Evolutionary conservation across 1,139 yeast genomes (phyloP).

Genomic region (Lodderomyces jiufengensis): DNA sequence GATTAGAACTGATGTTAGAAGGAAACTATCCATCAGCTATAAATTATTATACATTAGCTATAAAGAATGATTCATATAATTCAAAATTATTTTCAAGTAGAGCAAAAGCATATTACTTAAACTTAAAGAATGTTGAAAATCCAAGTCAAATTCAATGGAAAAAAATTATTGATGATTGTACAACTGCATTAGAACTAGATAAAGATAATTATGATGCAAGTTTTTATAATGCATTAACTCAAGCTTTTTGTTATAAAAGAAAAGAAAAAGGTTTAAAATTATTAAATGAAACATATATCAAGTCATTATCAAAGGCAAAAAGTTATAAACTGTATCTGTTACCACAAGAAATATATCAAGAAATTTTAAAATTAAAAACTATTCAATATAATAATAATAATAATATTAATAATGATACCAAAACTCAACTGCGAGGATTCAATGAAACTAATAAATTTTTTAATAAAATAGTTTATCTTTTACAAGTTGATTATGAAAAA

Average conservation of each 20-base stretch:
- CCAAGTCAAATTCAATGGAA: slow-evolving; percentile 15
- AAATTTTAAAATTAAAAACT: slow-evolving; percentile 19
- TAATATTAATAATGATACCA: no score
- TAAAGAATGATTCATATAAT: slow-evolving; percentile 13
- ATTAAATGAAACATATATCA: slow-evolving; percentile 27
- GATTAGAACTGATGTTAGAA: slow-evolving; percentile 12
- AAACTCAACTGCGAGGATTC: slow-evolving; percentile 21
- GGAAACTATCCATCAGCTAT: slow-evolving; percentile 19
- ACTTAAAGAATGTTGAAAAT: slow-evolving; percentile 4
- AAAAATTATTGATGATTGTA: slow-evolving; percentile 24
- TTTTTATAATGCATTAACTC: slow-evolving; percentile 24
- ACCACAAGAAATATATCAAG: slow-evolving; percentile 18
- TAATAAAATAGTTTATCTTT: slow-evolving; percentile 19
- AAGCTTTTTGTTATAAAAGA: slow-evolving; percentile 22
- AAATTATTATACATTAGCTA: slow-evolving; percentile 18
- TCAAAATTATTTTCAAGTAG: slow-evolving; percentile 16
- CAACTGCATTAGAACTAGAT: slow-evolving; percentile 27
- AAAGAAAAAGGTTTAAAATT: slow-evolving; percentile 25
- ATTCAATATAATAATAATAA: slow-evolving; percentile 15
- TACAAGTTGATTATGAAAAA: slow-evolving; percentile 19
- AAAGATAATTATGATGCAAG: slow-evolving; percentile 18
- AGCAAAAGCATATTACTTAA: slow-evolving; percentile 18
- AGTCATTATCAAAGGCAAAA: slow-evolving; percentile 22
- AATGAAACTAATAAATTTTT: slow-evolving; percentile 22
- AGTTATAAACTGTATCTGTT: slow-evolving; percentile 15